A percentile compares a stretch with the other conserved stretches of the same genome.
Evolutionary conservation across 129 eudicot species (phyloP).

Genomic region (Chrysanthemum lavandulifolium): DNA sequence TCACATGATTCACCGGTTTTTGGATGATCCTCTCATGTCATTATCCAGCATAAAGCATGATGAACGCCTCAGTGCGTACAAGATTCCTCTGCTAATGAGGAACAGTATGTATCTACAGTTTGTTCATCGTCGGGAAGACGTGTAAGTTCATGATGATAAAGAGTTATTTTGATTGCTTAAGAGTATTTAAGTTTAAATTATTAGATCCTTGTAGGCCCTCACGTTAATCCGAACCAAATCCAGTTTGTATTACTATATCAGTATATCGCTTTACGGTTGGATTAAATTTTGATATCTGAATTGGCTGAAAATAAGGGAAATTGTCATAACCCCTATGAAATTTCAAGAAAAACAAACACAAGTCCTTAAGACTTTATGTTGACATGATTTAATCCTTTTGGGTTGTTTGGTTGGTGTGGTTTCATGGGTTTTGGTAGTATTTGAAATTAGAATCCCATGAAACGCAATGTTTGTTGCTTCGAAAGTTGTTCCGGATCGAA

Average conservation of each 20-base stretch:
- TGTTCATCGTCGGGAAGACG: constrained; percentile 70
- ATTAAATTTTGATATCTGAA: background rate
- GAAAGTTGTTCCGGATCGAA: too few species aligned
- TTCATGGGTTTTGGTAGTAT: too few species aligned
- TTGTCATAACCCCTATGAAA: too few species aligned
- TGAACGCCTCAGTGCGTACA: constrained; percentile 74
- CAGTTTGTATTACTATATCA: background rate
- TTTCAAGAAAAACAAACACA: too few species aligned
- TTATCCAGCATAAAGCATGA: constrained; percentile 70
- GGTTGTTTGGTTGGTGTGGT: too few species aligned
- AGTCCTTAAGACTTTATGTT: too few species aligned
- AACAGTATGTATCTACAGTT: constrained; percentile 55
- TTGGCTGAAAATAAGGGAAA: background rate
- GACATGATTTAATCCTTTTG: too few species aligned
- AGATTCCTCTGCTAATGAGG: constrained; percentile 53
- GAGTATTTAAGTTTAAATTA: background rate
- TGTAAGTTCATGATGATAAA: constrained; percentile 35
- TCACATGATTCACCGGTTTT: constrained; percentile 63
- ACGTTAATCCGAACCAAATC: background rate
- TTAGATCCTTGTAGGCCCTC: constrained; percentile 2
- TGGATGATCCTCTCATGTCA: constrained; percentile 77
- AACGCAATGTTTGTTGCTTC: too few species aligned
- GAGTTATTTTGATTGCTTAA: background rate
- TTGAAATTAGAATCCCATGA: too few species aligned
- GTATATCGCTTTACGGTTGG: background rate